Evolutionary conservation across 768 basidiomycete genomes (phyloP), one percentile per base, ranked within the genome.

Genomic region (Naematelia aurantialba): DNA sequence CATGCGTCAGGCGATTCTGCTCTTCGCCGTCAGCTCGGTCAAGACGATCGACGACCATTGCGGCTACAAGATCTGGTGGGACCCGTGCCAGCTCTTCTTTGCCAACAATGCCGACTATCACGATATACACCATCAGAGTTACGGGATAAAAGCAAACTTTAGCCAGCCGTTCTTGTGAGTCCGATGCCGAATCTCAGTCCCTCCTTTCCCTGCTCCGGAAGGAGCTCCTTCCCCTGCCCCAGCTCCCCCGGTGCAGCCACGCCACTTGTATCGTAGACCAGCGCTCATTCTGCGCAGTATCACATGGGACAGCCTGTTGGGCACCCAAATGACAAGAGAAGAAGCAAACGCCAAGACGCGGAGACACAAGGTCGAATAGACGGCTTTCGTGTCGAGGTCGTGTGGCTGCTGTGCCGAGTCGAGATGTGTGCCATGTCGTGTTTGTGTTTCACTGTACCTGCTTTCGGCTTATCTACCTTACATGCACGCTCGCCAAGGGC

Each of bases 1-100:
- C 26, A 82, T 85, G 1, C 86, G 96, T 1, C 93, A 98, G 77
- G 85, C 90, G 21, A 84, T 84, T 60, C 66, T 97, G 50, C 81
- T 98, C 54, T 99, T 98, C 75, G 80, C 79, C 2, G 78, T 97
- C 60, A 88, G 89, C 13, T 89, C 88, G 1, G 77, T 89, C 61
- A 98, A 98, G 80, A 94, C 93, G 1, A 90, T 96, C 49, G 91
- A 96, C 67, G 92, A 94, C 73, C 93, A 96, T 74, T 94, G 91
- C 60, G 93, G 92, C 2, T 97, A 94, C 74, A 81, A 76, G 27
- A 77, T 98, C 12, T 91, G 92, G 46, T 94, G 87, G 78, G 96
- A 99, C 70, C 96, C 93, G 0, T 78, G 92, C 25, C 94, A 98
- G 76, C 70, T 89, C 70, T 62, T 97, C 56, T 89, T 86, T 51